Percentiles rank a stretch among this genome's conserved stretches.
Conservation (phyloP, 441 rosid species). For the Gossypium gossypioides region DNA sequence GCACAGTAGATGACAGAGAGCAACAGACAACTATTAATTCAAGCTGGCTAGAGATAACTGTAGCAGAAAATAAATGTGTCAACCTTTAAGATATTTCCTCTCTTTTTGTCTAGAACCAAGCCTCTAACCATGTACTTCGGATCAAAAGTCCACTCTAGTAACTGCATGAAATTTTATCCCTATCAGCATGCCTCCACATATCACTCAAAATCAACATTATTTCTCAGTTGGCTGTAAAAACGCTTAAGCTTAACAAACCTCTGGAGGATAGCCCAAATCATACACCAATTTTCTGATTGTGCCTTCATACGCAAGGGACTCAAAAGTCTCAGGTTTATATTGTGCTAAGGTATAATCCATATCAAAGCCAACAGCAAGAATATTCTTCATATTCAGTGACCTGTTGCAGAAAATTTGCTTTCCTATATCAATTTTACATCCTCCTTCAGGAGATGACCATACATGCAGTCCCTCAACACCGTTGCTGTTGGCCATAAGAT, state of each 20-base stretch:
- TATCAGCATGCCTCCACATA: slow-evolving; percentile 10
- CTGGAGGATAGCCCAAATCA: slow-evolving; percentile 76
- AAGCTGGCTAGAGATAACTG: not conserved
- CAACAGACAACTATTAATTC: not conserved
- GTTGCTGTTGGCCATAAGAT: slow-evolving; percentile 20
- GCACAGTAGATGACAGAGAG: not conserved
- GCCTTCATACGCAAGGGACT: slow-evolving; percentile 88
- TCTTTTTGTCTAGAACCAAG: slow-evolving; percentile 88
- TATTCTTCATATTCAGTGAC: slow-evolving; percentile 84
- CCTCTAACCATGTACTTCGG: slow-evolving; percentile 98
- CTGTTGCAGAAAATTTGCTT: slow-evolving; percentile 91
- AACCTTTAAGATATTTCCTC: slow-evolving; percentile 97
- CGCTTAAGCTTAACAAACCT: slow-evolving; percentile 45
- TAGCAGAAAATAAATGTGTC: not conserved
- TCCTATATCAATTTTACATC: slow-evolving; percentile 43
- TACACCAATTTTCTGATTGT: slow-evolving; percentile 75
- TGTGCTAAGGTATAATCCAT: slow-evolving; percentile 99
- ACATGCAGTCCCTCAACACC: slow-evolving; percentile 35
- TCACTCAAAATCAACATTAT: not conserved
- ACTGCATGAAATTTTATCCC: slow-evolving; percentile 29
- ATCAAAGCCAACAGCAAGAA: slow-evolving; percentile 88
- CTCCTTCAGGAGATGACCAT: slow-evolving; percentile 75
- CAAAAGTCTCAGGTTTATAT: slow-evolving; percentile 89
- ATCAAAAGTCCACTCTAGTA: slow-evolving; percentile 78
- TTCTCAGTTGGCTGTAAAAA: not conserved